Conservation (phyloP, 371 early-diverging fungal species). For the Coemansia sp. region DNA sequence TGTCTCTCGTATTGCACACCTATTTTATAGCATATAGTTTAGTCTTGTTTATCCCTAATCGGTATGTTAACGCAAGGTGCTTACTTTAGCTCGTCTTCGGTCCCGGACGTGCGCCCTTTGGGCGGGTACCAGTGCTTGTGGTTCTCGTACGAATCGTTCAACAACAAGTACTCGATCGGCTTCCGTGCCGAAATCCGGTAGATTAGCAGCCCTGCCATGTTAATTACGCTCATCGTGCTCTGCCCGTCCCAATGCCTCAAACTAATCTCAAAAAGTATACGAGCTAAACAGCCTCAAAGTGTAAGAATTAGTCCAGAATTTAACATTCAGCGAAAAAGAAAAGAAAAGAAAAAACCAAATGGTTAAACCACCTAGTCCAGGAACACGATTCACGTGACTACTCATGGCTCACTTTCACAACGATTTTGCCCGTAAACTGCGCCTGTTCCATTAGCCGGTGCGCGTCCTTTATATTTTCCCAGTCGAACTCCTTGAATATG, state of each 20-base stretch:
- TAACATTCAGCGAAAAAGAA: background rate
- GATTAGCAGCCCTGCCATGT: slow-evolving; percentile 70
- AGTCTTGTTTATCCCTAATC: background rate
- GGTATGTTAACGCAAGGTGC: slow-evolving; percentile 13
- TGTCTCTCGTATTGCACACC: slow-evolving; percentile 78
- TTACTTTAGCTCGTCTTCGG: slow-evolving; percentile 82
- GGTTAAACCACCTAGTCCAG: background rate
- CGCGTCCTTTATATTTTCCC: slow-evolving; percentile 66
- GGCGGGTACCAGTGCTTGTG: slow-evolving; percentile 84
- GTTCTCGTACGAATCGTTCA: slow-evolving; percentile 78
- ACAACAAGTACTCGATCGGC: slow-evolving; percentile 73
- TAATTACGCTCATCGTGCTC: slow-evolving; percentile 37
- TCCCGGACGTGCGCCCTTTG: slow-evolving; percentile 75
- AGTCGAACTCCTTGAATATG: slow-evolving; percentile 63
- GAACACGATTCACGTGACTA: slow-evolving; percentile 3
- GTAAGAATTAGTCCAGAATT: background rate
- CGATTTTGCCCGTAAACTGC: slow-evolving; percentile 62
- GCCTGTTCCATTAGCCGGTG: slow-evolving; percentile 68
- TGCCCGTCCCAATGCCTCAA: background rate
- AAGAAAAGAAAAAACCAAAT: background rate
- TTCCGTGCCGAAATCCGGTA: slow-evolving; percentile 70
- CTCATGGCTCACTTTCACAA: slow-evolving; percentile 46
- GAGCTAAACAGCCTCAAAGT: background rate
- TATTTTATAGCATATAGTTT: slow-evolving; percentile 27
- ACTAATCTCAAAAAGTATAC: background rate